Evolutionary conservation across 192 early-diverging fungal species (phyloP).

Genomic region (Neocallimastix lanati): DNA sequence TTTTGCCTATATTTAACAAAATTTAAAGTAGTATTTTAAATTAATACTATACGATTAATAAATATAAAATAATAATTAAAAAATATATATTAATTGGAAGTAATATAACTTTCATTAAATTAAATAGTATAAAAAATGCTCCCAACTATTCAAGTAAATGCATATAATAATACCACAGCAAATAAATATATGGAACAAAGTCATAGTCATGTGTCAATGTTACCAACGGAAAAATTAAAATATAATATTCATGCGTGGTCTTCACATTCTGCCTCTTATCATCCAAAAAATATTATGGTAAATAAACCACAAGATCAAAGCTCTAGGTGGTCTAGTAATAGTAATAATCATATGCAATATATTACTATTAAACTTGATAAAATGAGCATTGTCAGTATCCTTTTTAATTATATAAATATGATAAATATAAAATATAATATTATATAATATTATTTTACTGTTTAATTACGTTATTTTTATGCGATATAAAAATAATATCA

Average conservation of each 20-base stretch:
- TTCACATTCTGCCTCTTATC: conserved; percentile 64
- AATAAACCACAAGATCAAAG: conserved; percentile 74
- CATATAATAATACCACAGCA: neutral
- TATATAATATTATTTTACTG: too few species aligned
- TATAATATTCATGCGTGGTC: conserved; percentile 60
- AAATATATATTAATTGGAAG: too few species aligned
- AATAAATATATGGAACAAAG: neutral
- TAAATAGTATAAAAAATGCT: too few species aligned
- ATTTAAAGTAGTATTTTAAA: too few species aligned
- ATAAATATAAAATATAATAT: too few species aligned
- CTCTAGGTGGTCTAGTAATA: conserved; percentile 75
- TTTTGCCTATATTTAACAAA: too few species aligned
- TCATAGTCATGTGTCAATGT: neutral
- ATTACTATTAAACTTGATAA: conserved; percentile 74
- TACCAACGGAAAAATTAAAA: conserved; percentile 5
- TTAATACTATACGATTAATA: too few species aligned
- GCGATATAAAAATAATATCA: too few species aligned
- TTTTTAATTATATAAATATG: neutral
- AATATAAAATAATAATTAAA: too few species aligned
- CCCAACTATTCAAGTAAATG: neutral
- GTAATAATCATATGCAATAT: conserved; percentile 80
- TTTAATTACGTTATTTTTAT: too few species aligned
- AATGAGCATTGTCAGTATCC: conserved; percentile 63
- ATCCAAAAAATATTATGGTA: conserved; percentile 63
- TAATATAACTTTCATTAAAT: too few species aligned